phyloP scores from a whole-genome alignment of 2,329 filamentous ascomycete genomes.

The Coniochaeta ligniaria region DNA sequence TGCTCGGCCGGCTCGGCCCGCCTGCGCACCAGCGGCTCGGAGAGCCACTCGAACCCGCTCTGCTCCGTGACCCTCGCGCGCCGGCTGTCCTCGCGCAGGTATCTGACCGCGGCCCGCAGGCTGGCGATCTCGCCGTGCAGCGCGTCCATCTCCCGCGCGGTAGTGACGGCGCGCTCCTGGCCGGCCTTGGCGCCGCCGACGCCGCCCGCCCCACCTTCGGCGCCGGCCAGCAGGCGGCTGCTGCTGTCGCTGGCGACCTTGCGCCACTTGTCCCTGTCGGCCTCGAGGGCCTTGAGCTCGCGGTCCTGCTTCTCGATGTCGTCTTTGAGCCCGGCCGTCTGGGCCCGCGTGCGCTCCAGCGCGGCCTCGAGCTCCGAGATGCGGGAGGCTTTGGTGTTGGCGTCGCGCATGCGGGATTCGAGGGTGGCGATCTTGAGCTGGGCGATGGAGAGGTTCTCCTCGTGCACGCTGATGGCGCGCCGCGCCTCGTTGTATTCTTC shows the following conservation, averaged over 20 bases:
- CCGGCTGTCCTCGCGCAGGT: conserved; percentile 60
- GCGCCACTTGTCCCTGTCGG: conserved; percentile 64
- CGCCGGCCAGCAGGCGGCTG: conserved; percentile 43
- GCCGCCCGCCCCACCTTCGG: conserved; percentile 27
- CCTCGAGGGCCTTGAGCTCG: conserved; percentile 57
- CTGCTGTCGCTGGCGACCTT: conserved; percentile 58
- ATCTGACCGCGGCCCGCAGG: conserved; percentile 58
- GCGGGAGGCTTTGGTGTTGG: conserved; percentile 65
- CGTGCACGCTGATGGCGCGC: conserved; percentile 62
- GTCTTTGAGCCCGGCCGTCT: conserved; percentile 48
- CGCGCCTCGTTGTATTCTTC: conserved; percentile 75
- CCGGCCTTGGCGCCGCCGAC: conserved; percentile 45
- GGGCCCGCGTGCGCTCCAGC: conserved; percentile 45
- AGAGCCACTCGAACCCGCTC: conserved; percentile 52
- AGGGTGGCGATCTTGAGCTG: conserved; percentile 92
- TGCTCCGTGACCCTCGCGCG: conserved; percentile 53
- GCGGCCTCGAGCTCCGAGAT: conserved; percentile 59
- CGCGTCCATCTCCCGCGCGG: conserved; percentile 64
- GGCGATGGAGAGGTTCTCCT: conserved; percentile 78
- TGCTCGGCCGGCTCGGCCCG: conserved; percentile 34
- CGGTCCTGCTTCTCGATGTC: conserved; percentile 61
- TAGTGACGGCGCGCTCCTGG: conserved; percentile 61
- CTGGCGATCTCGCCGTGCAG: conserved; percentile 62
- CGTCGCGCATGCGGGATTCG: conserved; percentile 79
- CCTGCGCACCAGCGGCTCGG: conserved; percentile 47